Conservation (phyloP, 2,329 filamentous ascomycete species). For the Zelopaecilomyces penicillatus region DNA sequence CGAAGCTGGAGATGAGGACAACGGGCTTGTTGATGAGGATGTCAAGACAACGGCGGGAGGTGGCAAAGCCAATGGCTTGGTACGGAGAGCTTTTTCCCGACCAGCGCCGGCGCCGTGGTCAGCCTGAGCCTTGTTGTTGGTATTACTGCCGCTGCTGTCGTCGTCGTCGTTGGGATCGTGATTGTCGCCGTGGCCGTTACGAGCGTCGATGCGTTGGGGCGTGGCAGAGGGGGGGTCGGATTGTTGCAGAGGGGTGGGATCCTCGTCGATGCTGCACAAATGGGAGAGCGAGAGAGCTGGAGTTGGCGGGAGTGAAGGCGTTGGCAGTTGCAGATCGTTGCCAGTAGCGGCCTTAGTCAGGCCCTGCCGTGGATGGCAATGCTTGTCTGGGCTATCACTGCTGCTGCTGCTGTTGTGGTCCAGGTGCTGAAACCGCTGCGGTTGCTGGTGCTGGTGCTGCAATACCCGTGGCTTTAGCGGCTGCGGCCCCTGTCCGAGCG, state of each 20-base stretch:
- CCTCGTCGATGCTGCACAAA: constrained; percentile 12
- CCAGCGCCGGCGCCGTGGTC: neutral
- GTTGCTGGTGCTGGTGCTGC: constrained; percentile 11
- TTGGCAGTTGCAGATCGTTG: constrained; percentile 1
- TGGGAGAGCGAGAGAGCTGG: constrained; percentile 2
- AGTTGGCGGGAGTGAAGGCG: constrained; percentile 3
- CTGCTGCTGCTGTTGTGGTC: neutral
- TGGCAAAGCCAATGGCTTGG: neutral
- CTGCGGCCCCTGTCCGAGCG: constrained; percentile 1
- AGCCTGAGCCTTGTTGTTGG: neutral
- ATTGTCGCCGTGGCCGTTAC: neutral
- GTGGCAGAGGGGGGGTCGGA: neutral
- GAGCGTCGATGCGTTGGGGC: neutral
- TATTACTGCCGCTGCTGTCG: neutral
- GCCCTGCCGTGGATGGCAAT: neutral
- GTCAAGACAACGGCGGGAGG: neutral
- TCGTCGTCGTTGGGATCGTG: constrained; percentile 1
- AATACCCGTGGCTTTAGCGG: neutral
- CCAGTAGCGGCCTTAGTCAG: constrained; percentile 1
- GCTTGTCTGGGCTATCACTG: neutral
- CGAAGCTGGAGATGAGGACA: constrained; percentile 32
- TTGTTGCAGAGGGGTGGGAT: neutral
- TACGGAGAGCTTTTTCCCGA: neutral
- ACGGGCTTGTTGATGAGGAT: neutral
- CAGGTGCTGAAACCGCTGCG: neutral